A percentile compares a stretch with the other conserved stretches of the same genome.
Evolutionary conservation across 768 basidiomycete genomes (phyloP).

Genomic region (Leccinum broughii): DNA sequence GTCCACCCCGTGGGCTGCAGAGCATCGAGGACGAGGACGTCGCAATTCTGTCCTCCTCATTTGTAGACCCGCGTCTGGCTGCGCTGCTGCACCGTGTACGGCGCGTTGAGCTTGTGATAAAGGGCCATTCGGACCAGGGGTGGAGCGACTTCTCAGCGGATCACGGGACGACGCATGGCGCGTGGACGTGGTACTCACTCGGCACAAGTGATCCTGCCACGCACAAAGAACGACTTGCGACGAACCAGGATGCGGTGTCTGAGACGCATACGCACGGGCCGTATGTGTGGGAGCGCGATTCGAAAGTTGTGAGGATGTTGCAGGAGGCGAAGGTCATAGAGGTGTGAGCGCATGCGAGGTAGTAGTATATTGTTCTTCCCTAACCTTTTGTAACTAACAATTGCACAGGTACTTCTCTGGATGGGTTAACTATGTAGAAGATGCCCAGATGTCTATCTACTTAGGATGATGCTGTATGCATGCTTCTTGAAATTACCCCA

Average conservation of each 20-base stretch:
- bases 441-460: background rate
- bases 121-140: background rate
- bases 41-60: background rate
- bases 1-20: background rate
- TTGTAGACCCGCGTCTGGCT: background rate
- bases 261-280: background rate
- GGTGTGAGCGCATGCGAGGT: background rate
- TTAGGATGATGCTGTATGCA: background rate
- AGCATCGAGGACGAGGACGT: background rate
- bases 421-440: background rate
- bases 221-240: background rate
- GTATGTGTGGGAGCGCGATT: background rate
- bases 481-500: background rate
- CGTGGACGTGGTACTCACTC: background rate
- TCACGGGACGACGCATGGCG: background rate
- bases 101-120: background rate
- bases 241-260: background rate
- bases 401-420: background rate
- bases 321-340: background rate
- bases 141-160: background rate
- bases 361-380: background rate
- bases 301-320: background rate
- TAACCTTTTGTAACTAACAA: background rate
- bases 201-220: background rate
- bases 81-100: background rate